phyloP scores from a whole-genome alignment of 140 eudicot species.

The Flaveria floridana region DNA sequence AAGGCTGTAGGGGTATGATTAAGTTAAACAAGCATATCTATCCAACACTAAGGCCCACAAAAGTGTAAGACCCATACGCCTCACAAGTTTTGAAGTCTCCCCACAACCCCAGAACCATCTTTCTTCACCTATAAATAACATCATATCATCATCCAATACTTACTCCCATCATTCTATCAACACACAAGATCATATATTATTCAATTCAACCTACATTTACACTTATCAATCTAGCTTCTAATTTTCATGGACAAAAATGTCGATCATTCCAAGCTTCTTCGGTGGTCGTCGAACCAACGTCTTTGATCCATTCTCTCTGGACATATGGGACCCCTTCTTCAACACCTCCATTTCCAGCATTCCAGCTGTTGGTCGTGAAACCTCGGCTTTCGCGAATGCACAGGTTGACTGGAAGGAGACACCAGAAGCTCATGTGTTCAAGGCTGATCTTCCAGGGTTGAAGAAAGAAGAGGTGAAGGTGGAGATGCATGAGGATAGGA shows the following conservation, averaged over 20 bases:
- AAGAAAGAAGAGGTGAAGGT: slow-evolving; percentile 52
- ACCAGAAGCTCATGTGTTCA: slow-evolving; percentile 49
- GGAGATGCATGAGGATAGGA: slow-evolving; percentile 29
- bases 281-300: slow-evolving; percentile 33
- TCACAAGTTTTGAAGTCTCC: not conserved
- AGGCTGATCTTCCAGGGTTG: slow-evolving; percentile 47
- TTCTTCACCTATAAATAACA: slow-evolving; percentile 28
- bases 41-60: slow-evolving; percentile 22
- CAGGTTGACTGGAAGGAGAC: slow-evolving; percentile 57
- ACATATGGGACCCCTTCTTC: slow-evolving; percentile 44
- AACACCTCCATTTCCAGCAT: slow-evolving; percentile 9
- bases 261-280: slow-evolving; percentile 49
- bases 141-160: slow-evolving; percentile 3
- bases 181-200: not conserved
- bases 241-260: slow-evolving; percentile 25
- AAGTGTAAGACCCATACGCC: slow-evolving; percentile 21
- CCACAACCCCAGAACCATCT: slow-evolving; percentile 34
- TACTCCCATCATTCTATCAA: slow-evolving; percentile 5
- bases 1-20: no score
- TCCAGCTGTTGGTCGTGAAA: slow-evolving; percentile 17
- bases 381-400: slow-evolving; percentile 22
- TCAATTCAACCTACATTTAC: slow-evolving; percentile 5
- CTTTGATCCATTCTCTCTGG: slow-evolving; percentile 44
- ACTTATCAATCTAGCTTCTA: not conserved
- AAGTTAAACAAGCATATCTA: not conserved